Evolutionary conservation across 768 basidiomycete genomes (phyloP), one percentile per base, ranked within the genome.

Genomic region (Tulasnella calospora): DNA sequence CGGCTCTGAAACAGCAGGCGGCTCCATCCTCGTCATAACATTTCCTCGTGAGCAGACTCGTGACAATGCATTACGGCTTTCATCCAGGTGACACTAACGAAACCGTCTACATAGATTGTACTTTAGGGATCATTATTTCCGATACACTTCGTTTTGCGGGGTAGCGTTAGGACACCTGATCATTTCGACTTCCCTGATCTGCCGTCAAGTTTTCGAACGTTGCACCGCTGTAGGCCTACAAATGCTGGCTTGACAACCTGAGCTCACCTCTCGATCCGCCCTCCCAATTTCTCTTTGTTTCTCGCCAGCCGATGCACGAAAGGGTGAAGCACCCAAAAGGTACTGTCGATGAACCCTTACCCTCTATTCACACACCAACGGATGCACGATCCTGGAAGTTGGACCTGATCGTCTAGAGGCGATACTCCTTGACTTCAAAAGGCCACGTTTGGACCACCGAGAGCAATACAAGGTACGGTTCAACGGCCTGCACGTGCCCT

Each of bases 131-230:
- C 33, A 30, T 67, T 67, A 67, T 67, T 67, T 27, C 61, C 61
- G 61, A 67, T 67, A 67, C 61, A 67, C 61, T 30, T 67, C 27
- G 27, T 27, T 67, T 67, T 67, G 61, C 33, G 61, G 61, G 61
- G 61, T 13, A 67, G 13, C 61, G 8, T 51, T 51, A 67, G 30
- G n/a, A 67, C 61, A 67, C 30, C 61, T 67, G 61, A 67, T 67
- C 61, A n/a, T 9, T 67, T 2, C n/a, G 9, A 67, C n/a, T 5
- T 27, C 61, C n/a, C 12, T 33, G 61, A 33, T 8, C 61, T 67
- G n/a, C 27, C 61, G 61, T 30, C 61, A 67, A 67, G 61, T 67
- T 67, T 67, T 67, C 61, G 61, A 67, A 67, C 61, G 61, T 27
- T 44, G 61, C 61, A 67, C n/a, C 61, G 3, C 61, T 17, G 61